Conservation (phyloP, 2,329 filamentous ascomycete genomes). For the Microcyclospora tardicrescens region DNA sequence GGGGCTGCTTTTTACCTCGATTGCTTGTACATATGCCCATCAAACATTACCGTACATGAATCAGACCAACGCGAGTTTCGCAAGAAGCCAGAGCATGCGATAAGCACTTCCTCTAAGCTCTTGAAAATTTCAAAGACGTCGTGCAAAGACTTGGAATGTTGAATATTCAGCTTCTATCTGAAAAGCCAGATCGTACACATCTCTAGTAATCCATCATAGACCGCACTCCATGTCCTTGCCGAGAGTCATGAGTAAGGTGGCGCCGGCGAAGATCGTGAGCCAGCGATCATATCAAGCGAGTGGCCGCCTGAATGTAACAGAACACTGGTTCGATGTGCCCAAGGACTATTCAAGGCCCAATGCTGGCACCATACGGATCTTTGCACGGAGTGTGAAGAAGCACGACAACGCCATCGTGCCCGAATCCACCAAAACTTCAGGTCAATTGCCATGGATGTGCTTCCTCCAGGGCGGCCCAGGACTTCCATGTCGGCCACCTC, state of each 20-base stretch:
- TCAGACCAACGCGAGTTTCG: too few relatives aligned
- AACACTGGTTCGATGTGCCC: conserved; percentile 79
- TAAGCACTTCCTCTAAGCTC: too few relatives aligned
- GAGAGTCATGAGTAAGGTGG: conserved; percentile 20
- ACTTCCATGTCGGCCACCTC: conserved; percentile 60
- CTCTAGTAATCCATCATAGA: too few relatives aligned
- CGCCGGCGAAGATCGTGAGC: conserved; percentile 34
- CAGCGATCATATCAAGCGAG: conserved; percentile 33
- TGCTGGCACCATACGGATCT: conserved; percentile 56
- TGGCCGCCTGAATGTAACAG: conserved; percentile 58
- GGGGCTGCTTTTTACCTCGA: too few relatives aligned
- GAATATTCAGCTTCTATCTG: too few relatives aligned
- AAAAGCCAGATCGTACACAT: too few relatives aligned
- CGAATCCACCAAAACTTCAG: conserved; percentile 31
- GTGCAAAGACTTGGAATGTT: too few relatives aligned
- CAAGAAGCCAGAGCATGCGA: too few relatives aligned
- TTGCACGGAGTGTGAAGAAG: conserved; percentile 60
- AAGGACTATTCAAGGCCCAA: conserved; percentile 56
- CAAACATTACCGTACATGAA: too few relatives aligned
- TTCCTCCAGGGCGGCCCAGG: conserved; percentile 83
- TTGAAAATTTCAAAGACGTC: too few relatives aligned
- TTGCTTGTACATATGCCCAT: too few relatives aligned
- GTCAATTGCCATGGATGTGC: conserved; percentile 47
- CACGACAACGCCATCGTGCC: conserved; percentile 44
- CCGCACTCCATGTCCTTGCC: too few relatives aligned